Evolutionary conservation across 2,329 filamentous ascomycete genomes (phyloP).

Genomic region (Gremmenia infestans): DNA sequence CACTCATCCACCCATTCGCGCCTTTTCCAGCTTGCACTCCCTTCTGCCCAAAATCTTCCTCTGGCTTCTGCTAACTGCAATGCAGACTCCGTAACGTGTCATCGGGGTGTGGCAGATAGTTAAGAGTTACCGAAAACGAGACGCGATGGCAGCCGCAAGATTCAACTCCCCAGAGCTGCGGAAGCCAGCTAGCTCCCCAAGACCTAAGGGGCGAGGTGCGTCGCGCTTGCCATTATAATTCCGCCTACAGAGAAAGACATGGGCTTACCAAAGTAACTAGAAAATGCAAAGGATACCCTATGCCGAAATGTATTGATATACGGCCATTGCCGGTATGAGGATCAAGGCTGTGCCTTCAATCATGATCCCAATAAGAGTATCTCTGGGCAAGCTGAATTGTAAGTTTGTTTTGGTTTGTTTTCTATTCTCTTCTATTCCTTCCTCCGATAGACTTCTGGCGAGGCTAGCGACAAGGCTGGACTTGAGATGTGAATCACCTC

Average conservation of each 20-base stretch:
- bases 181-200: slow-evolving; percentile 47
- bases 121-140: slow-evolving; percentile 15
- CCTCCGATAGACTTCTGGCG: too few relatives aligned
- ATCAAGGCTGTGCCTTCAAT: slow-evolving; percentile 83
- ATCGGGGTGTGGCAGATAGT: slow-evolving; percentile 31
- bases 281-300: slow-evolving; percentile 79
- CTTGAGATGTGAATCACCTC: too few relatives aligned
- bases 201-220: slow-evolving; percentile 52
- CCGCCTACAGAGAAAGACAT: neutral
- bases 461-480: neutral
- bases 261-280: slow-evolving; percentile 36
- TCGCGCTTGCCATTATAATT: neutral
- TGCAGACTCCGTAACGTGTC: slow-evolving; percentile 27
- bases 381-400: slow-evolving; percentile 44
- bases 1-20: neutral
- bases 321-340: slow-evolving; percentile 86
- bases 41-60: neutral
- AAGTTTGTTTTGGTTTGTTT: slow-evolving; percentile 30
- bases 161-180: slow-evolving; percentile 30
- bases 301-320: slow-evolving; percentile 93
- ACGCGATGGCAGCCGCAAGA: slow-evolving; percentile 29
- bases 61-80: slow-evolving; percentile 13
- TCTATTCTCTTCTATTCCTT: too few relatives aligned
- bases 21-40: neutral
- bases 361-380: slow-evolving; percentile 67